Conservation (phyloP, 192 early-diverging fungal genomes). For the Coemansia biformis region DNA sequence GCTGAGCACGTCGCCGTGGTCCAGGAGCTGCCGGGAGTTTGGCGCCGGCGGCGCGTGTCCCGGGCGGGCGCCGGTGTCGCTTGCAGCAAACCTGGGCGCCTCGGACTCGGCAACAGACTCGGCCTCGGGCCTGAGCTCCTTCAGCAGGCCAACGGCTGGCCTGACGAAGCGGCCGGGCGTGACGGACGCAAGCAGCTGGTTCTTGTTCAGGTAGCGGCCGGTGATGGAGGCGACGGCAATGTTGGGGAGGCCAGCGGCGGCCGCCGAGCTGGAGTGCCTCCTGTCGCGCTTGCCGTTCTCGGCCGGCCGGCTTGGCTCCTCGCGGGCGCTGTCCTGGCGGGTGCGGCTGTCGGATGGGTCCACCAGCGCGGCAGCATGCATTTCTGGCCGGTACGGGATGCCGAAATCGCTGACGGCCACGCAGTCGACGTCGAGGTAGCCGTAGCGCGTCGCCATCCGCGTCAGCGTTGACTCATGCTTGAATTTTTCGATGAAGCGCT, state of each 20-base stretch:
- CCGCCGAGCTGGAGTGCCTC: background rate
- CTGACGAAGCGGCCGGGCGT: slow-evolving; percentile 25
- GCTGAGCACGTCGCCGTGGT: slow-evolving; percentile 43
- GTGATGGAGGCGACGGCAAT: slow-evolving; percentile 34
- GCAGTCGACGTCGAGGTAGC: slow-evolving; percentile 68
- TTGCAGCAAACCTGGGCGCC: slow-evolving; percentile 1
- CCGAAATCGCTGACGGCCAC: slow-evolving; percentile 76
- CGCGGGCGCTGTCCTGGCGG: background rate
- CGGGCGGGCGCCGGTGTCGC: slow-evolving; percentile 1
- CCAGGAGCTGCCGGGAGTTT: slow-evolving; percentile 14
- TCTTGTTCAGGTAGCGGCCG: slow-evolving; percentile 27
- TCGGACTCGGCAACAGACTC: slow-evolving; percentile 16
- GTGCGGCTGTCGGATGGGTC: background rate
- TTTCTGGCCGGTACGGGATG: slow-evolving; percentile 39
- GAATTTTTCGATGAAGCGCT: slow-evolving; percentile 68
- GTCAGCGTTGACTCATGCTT: slow-evolving; percentile 59
- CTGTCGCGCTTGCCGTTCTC: background rate
- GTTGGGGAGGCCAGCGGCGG: slow-evolving; percentile 4
- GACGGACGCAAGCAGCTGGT: slow-evolving; percentile 31
- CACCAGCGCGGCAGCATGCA: background rate
- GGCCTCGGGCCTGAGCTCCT: slow-evolving; percentile 27
- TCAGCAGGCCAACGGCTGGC: slow-evolving; percentile 9
- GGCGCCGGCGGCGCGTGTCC: background rate
- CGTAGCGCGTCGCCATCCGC: slow-evolving; percentile 66
- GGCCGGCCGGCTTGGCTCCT: background rate